Conservation (phyloP, 2,329 filamentous ascomycete species). For the Verticillium tricorpus region DNA sequence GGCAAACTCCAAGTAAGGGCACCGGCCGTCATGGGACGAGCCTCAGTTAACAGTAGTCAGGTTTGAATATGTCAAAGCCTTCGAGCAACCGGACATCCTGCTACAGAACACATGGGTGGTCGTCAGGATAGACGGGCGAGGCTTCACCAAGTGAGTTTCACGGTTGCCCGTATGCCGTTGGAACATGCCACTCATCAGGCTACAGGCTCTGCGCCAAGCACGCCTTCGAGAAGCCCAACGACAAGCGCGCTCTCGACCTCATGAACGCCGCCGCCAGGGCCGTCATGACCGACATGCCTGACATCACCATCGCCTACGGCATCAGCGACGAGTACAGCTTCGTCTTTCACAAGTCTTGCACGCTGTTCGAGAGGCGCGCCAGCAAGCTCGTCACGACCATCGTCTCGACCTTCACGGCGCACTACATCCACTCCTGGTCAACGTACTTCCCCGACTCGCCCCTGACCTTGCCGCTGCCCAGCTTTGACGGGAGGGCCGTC, state of each 20-base stretch:
- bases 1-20: slow-evolving; percentile 52
- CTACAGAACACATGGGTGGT: slow-evolving; percentile 95
- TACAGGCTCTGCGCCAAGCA: slow-evolving; percentile 78
- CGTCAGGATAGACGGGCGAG: slow-evolving; percentile 86
- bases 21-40: not conserved
- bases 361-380: slow-evolving; percentile 78
- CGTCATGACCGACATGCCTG: slow-evolving; percentile 77
- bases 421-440: slow-evolving; percentile 81
- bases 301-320: slow-evolving; percentile 85
- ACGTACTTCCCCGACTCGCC: slow-evolving; percentile 67
- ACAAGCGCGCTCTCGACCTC: slow-evolving; percentile 77
- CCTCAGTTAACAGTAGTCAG: slow-evolving; percentile 37
- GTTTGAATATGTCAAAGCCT: slow-evolving; percentile 89
- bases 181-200: not conserved
- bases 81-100: slow-evolving; percentile 77
- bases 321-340: slow-evolving; percentile 96
- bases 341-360: slow-evolving; percentile 77
- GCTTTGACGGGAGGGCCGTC: slow-evolving; percentile 89
- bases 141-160: slow-evolving; percentile 77
- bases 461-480: slow-evolving; percentile 72
- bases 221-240: slow-evolving; percentile 87
- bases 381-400: slow-evolving; percentile 90
- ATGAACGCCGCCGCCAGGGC: slow-evolving; percentile 92
- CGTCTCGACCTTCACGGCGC: slow-evolving; percentile 87
- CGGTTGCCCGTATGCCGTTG: not conserved